phyloP scores from a whole-genome alignment of 2,329 filamentous ascomycete species.

The Pseudogymnoascus sp. region DNA sequence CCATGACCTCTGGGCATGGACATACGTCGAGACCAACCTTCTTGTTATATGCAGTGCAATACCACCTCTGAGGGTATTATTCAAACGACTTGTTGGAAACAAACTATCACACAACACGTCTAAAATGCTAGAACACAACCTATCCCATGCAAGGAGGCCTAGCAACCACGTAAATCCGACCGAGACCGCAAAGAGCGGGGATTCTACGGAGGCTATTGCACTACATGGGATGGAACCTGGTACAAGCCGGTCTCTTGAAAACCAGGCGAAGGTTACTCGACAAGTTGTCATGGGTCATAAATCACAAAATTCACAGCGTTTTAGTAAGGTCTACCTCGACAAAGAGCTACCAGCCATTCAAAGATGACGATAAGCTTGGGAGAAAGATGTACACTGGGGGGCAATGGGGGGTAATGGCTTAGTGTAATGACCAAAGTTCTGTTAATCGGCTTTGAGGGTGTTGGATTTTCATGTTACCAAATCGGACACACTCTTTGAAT shows the following conservation, averaged over 20 bases:
- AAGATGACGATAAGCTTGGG: neutral
- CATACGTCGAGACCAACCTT: conserved; percentile 5
- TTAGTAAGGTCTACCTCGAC: conserved; percentile 1
- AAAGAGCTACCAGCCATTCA: neutral
- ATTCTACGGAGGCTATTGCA: neutral
- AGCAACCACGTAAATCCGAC: neutral
- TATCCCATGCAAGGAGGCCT: neutral
- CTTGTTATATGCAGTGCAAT: conserved; percentile 1
- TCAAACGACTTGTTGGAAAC: neutral
- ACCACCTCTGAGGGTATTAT: neutral
- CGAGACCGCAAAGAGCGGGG: neutral
- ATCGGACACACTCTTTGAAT: neutral
- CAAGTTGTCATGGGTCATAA: neutral
- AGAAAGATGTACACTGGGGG: neutral
- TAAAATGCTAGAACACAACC: neutral
- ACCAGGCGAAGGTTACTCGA: neutral
- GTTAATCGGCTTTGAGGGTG: neutral
- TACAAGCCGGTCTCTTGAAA: neutral
- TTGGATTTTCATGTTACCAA: neutral
- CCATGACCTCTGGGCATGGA: neutral
- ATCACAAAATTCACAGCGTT: neutral
- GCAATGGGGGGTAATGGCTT: neutral
- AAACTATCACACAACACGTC: neutral
- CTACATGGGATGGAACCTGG: neutral
- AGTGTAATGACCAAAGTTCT: neutral